Base-by-base conservation (phyloP, 75 land plant species). In the Larix kaempferi region DNA sequence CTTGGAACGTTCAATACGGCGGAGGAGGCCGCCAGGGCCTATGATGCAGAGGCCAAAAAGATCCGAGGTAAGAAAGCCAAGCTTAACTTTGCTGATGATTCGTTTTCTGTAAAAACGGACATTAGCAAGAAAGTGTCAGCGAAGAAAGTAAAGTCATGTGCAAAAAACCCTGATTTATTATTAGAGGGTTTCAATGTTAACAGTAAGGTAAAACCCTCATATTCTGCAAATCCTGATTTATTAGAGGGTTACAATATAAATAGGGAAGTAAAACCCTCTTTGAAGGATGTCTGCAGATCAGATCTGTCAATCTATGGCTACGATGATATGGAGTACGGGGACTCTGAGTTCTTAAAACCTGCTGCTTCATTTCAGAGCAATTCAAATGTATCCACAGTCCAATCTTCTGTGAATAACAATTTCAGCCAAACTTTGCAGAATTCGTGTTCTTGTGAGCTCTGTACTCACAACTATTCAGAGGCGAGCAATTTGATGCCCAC, bases 51-150 rank as follows among this genome's bases (percentile, higher is more conserved):
- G 12, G 81, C 81, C 7, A 56, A 56, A 39, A 57, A 22, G 29
- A 80, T 80, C 81, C 75, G 88, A 56, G 88, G 88, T 4, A 80
- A 73, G 76, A 77, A 81, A 74, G 88, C 88, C 29, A 75, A 76
- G 72, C 76, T 85, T 13, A 84, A 86, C 62, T 86, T 86, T 73
- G 71, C 63, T 15, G 74, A 85, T 11, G 52, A 69, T 3, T 65
- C 35, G 16, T 65, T 8, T 17, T 6, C 69, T 33, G 8, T 3
- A 2, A 65, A 65, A 65, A 10, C 0, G 10, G 54, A 49, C 54
- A 49, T 0, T 10, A 14, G 69, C n/a, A 65, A 10, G 21, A 65
- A 33, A 17, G n/a, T 65, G 29, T 17, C 39, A 16, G 10, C 41
- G 8, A 65, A 65, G 41, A 65, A 65, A 65, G 19, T 3, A 33